These are phyloP conservation scores for Sedum album DNA, from an alignment of 164 flowering plant genomes.

Conservation along the genomic window DNA sequence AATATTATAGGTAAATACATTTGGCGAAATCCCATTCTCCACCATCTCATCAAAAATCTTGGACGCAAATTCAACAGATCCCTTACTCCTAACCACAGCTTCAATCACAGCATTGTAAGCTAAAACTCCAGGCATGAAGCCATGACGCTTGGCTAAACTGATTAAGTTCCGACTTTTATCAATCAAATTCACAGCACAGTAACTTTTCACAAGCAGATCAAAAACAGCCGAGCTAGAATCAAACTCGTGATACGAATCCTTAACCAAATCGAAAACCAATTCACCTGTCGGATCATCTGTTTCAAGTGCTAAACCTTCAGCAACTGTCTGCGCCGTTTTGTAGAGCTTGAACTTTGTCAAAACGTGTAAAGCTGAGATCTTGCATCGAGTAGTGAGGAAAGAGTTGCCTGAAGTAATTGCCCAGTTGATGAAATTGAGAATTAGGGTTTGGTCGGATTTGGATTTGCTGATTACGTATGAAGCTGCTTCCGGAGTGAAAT, in stretches of 20 bases:
- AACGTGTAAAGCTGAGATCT: slow-evolving; percentile 54
- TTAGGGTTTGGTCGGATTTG: slow-evolving; percentile 41
- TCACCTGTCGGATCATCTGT: slow-evolving; percentile 16
- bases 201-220: slow-evolving; percentile 69
- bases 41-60: slow-evolving; percentile 49
- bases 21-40: slow-evolving; percentile 39
- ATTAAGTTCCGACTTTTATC: slow-evolving; percentile 43
- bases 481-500: slow-evolving; percentile 57
- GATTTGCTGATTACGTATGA: slow-evolving; percentile 44
- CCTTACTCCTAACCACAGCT: slow-evolving; percentile 32
- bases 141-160: slow-evolving; percentile 37
- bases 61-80: slow-evolving; percentile 24
- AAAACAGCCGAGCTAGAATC: slow-evolving; percentile 61
- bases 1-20: slow-evolving; percentile 70
- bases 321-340: slow-evolving; percentile 48
- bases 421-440: slow-evolving; percentile 45
- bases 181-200: slow-evolving; percentile 36
- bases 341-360: slow-evolving; percentile 71
- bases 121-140: slow-evolving; percentile 77
- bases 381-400: slow-evolving; percentile 52
- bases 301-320: slow-evolving; percentile 34
- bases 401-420: slow-evolving; percentile 24
- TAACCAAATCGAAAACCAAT: slow-evolving; percentile 41
- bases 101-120: slow-evolving; percentile 70
- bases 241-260: slow-evolving; percentile 40